A percentile compares a stretch with the other conserved stretches of the same genome.
These are phyloP conservation scores for Lupinus albus DNA, from an alignment of 306 rosid genomes.

Conservation along the genomic window DNA sequence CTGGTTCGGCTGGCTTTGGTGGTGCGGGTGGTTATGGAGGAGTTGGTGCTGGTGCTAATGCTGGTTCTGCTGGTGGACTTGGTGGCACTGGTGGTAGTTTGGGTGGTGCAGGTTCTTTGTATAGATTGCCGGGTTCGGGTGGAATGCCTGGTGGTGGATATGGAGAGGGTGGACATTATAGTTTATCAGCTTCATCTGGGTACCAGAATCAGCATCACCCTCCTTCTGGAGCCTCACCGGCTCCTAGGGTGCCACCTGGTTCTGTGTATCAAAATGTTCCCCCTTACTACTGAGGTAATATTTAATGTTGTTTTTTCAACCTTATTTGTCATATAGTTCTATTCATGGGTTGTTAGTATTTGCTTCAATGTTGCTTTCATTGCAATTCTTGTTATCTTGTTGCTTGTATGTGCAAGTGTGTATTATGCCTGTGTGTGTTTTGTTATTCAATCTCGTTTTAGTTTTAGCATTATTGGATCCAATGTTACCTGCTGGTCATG, in stretches of 20 bases:
- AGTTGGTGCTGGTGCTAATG: constrained; percentile 20
- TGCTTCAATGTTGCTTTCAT: neutral
- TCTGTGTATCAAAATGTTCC: constrained; percentile 86
- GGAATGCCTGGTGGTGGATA: constrained; percentile 79
- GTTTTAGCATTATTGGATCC: neutral
- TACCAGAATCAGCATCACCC: constrained; percentile 84
- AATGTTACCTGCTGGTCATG: constrained; percentile 1
- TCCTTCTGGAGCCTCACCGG: constrained; percentile 70
- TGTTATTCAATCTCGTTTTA: neutral
- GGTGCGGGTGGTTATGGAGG: constrained; percentile 42
- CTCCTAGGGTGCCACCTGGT: constrained; percentile 81
- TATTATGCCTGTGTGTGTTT: neutral
- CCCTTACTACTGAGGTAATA: constrained; percentile 86
- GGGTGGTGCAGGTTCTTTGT: constrained; percentile 60
- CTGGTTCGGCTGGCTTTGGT: constrained; percentile 42
- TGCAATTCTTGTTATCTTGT: neutral
- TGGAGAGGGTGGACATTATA: constrained; percentile 73
- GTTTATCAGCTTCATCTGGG: constrained; percentile 59
- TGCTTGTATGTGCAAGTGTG: neutral
- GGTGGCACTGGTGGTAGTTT: constrained; percentile 44
- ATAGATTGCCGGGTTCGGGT: constrained; percentile 70
- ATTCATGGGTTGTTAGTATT: neutral
- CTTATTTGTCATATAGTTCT: neutral
- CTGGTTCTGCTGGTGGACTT: constrained; percentile 38
- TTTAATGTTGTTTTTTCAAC: neutral